Percentiles rank a stretch among this genome's conserved stretches.
Conservation (phyloP, 2,329 filamentous ascomycete species). For the Xylariaceae sp. region DNA sequence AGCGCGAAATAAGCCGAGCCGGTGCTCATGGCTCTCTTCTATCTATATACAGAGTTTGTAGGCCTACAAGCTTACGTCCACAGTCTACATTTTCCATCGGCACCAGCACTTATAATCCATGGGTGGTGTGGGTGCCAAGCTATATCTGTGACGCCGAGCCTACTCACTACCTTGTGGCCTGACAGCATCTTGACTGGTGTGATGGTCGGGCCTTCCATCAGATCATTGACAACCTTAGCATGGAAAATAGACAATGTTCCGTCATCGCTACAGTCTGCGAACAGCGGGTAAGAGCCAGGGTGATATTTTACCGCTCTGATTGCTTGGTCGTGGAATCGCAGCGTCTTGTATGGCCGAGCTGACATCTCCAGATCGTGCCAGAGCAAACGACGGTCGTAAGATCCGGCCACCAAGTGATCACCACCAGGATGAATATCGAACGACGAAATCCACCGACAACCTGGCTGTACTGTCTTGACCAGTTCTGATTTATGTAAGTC, state of each 20-base stretch:
- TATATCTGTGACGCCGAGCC: conserved; percentile 86
- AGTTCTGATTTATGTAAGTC: conserved; percentile 89
- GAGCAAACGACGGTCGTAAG: conserved; percentile 87
- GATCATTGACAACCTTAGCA: conserved; percentile 87
- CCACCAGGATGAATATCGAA: conserved; percentile 92
- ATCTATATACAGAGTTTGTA: conserved; percentile 7
- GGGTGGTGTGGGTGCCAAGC: conserved; percentile 95
- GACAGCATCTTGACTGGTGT: conserved; percentile 92
- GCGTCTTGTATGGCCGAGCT: conserved; percentile 87
- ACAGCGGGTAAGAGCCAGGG: conserved; percentile 67
- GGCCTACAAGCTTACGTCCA: conserved; percentile 60
- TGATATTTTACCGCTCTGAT: conserved; percentile 90
- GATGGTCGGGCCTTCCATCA: conserved; percentile 95
- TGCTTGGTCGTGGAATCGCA: conserved; percentile 90
- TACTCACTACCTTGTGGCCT: conserved; percentile 82
- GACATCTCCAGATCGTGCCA: conserved; percentile 98
- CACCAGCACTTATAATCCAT: conserved; percentile 91
- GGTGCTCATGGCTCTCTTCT: conserved; percentile 8
- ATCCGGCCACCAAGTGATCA: conserved; percentile 90
- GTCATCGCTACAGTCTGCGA: conserved; percentile 93
- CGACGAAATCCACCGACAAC: conserved; percentile 87
- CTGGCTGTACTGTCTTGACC: conserved; percentile 88
- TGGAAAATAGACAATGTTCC: conserved; percentile 95
- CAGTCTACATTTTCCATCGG: conserved; percentile 86
- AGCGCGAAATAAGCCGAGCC: background rate